Evolutionary conservation across 2,329 filamentous ascomycete species (phyloP).

Genomic region (Emmonsiellopsis sp.): DNA sequence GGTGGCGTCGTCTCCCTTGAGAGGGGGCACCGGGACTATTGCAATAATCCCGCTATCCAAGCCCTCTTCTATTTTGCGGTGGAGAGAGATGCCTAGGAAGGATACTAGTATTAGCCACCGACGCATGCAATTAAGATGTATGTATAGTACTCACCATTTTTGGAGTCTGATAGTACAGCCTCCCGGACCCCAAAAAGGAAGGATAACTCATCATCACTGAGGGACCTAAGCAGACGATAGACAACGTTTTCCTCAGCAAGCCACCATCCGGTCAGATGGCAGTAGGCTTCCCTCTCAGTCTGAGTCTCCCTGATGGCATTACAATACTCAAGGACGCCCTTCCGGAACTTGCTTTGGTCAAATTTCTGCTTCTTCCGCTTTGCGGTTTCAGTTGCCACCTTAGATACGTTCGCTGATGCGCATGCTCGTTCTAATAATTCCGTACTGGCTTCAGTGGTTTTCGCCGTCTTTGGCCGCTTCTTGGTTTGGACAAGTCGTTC

Average conservation of each 20-base stretch:
- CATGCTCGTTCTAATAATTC: no score
- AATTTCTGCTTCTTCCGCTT: not conserved
- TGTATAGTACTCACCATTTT: conserved; percentile 8
- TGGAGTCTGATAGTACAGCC: conserved; percentile 4
- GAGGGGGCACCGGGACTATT: conserved; percentile 2
- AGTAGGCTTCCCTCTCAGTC: not conserved
- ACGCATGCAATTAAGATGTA: not conserved
- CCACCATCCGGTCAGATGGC: conserved; percentile 6
- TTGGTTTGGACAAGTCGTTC: no score
- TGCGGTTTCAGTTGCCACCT: no score
- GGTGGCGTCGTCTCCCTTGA: not conserved
- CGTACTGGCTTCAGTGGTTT: no score
- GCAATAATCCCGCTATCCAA: conserved; percentile 3
- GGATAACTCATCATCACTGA: conserved; percentile 8
- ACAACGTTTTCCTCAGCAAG: no score
- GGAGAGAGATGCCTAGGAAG: conserved; percentile 1
- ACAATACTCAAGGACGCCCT: not conserved
- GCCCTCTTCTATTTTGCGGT: conserved; percentile 1
- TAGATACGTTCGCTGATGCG: no score
- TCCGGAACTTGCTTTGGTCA: not conserved
- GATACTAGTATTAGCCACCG: not conserved
- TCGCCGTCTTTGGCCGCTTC: no score
- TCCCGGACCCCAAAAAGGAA: conserved; percentile 12
- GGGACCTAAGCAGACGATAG: no score
- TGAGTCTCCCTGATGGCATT: no score